Percentiles rank a stretch among this genome's conserved stretches.
phyloP scores from a whole-genome alignment of 139 green algal species.

The Asterochloris erici region DNA sequence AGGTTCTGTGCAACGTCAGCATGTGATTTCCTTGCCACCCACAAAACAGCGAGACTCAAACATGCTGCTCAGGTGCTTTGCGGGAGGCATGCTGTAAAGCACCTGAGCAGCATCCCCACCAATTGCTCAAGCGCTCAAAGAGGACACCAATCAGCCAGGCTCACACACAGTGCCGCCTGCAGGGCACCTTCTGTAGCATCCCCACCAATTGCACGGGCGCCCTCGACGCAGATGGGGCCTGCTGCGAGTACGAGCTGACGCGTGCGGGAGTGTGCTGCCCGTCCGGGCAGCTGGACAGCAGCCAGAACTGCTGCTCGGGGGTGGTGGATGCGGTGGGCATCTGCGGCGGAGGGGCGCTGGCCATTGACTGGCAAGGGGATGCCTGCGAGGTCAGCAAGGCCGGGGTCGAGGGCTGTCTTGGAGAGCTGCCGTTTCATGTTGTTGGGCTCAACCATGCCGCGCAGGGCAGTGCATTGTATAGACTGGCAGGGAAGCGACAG shows the following conservation, averaged over 20 bases:
- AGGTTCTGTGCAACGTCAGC: too few relatives aligned
- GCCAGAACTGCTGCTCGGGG: conserved; percentile 8
- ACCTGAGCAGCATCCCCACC: too few relatives aligned
- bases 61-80: too few relatives aligned
- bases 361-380: conserved; percentile 1
- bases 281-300: not conserved
- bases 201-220: not conserved
- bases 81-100: too few relatives aligned
- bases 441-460: too few relatives aligned
- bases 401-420: not conserved
- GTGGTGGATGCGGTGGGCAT: conserved; percentile 6
- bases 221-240: not conserved
- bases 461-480: too few relatives aligned
- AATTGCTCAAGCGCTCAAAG: too few relatives aligned
- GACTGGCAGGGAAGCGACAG: too few relatives aligned
- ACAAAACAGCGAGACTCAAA: too few relatives aligned
- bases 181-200: conserved; percentile 11
- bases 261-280: not conserved
- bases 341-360: not conserved
- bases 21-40: too few relatives aligned
- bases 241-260: conserved; percentile 9
- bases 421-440: not conserved
- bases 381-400: not conserved
- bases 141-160: too few relatives aligned
- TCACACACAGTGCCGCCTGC: not conserved